Evolutionary conservation across 768 basidiomycete species (phyloP), one percentile per base, ranked within the genome.

Genomic region (Cystofilobasidium ferigula): DNA sequence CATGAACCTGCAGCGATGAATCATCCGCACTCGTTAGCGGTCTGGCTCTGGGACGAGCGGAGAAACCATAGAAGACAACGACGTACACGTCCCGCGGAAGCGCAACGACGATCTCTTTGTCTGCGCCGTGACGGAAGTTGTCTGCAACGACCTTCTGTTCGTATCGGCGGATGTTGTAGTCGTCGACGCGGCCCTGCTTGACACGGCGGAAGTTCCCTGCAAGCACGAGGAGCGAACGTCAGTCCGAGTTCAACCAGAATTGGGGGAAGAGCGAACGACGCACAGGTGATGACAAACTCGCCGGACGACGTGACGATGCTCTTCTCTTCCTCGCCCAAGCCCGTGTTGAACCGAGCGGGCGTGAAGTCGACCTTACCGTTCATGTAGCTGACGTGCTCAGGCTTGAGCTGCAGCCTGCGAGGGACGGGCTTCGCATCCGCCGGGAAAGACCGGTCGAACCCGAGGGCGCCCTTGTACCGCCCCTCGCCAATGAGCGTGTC

Each of bases 51-150:
- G n/a, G 32, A 38, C 16, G 28, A n/a, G 35, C 9, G 26, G 22
- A 58, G 57, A 28, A 9, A 9, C 35, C n/a, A n/a, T n/a, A n/a
- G n/a, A n/a, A n/a, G n/a, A n/a, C 51, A 53, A 5, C 57, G 4
- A 67, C 66, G 26, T 9, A 68, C 36, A 99, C 92, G 72, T 99
- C 86, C 77, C 97, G 89, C 74, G 89, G 85, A 69, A 98, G 78
- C 8, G 95, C 94, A 63, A 98, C 94, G 72, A 99, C 90, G 74
- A 99, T 97, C 74, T 97, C 86, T 73, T 90, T 88, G 77, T 98
- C 93, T 72, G 94, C 89, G 18, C 92, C 94, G 73, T 93, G 98
- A 78, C 86, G 89, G 84, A 99, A 99, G 77, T 87, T 89, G 76
- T 99, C 95, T 70, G 95, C 93, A 0, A 98, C 92, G 65, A 98